A percentile compares a stretch with the other conserved stretches of the same genome.
These are phyloP conservation scores for Rasamsonia emersonii DNA, from an alignment of 2,329 filamentous ascomycete species.

Conservation along the genomic window DNA sequence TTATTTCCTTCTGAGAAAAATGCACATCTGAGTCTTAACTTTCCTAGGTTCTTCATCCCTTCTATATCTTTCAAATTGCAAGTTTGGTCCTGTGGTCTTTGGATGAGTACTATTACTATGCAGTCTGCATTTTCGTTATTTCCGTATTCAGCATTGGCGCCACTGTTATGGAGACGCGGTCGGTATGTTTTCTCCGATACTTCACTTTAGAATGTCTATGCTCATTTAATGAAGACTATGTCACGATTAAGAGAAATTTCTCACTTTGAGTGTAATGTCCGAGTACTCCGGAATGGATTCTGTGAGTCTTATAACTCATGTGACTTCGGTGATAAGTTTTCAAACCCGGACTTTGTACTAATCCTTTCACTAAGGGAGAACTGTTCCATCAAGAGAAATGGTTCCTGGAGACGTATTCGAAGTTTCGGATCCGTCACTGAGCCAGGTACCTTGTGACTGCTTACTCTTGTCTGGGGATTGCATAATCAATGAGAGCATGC, in stretches of 20 bases:
- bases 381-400: slow-evolving; percentile 75
- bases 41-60: slow-evolving; percentile 76
- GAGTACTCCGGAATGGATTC: slow-evolving; percentile 88
- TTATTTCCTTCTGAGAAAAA: slow-evolving; percentile 1
- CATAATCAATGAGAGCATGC: slow-evolving; percentile 98
- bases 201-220: slow-evolving; percentile 7
- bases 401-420: slow-evolving; percentile 96
- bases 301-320: slow-evolving; percentile 46
- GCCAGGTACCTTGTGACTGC: slow-evolving; percentile 86
- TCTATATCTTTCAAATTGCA: slow-evolving; percentile 96
- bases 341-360: not conserved
- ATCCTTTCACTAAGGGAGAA: slow-evolving; percentile 58
- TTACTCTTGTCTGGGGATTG: slow-evolving; percentile 86
- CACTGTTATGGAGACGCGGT: slow-evolving; percentile 81
- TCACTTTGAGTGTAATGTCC: slow-evolving; percentile 87
- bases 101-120: slow-evolving; percentile 97
- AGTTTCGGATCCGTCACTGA: slow-evolving; percentile 82
- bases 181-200: slow-evolving; percentile 43
- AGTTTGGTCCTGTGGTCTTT: slow-evolving; percentile 91
- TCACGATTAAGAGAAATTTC: slow-evolving; percentile 82
- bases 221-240: slow-evolving; percentile 72
- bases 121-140: slow-evolving; percentile 87
- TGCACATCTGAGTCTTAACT: slow-evolving; percentile 7
- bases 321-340: not conserved
- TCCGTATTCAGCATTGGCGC: slow-evolving; percentile 85